Evolutionary conservation across 441 rosid genomes (phyloP), one percentile per base, ranked within the genome.

Genomic region (Corymbia calophylla): DNA sequence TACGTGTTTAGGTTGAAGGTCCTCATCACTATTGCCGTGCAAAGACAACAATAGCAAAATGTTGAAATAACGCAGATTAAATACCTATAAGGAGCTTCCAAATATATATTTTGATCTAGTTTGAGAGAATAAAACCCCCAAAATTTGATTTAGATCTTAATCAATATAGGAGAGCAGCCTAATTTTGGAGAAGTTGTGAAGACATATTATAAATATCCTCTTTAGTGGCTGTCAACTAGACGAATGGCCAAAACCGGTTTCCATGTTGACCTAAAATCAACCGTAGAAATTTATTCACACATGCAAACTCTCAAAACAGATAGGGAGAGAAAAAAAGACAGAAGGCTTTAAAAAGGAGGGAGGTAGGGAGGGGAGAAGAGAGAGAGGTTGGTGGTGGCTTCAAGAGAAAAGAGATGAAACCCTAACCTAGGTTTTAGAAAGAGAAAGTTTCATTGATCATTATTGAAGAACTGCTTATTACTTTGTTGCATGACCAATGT

Each of bases 91-190:
- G 9, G 64, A 58, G n/a, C n/a, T 58, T 29, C n/a, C 64, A 23
- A 58, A 58, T 58, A 27, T 58, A 10, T 58, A 25, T 58, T 58
- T 58, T 9, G 64, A 25, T 58, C 25, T 58, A 58, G 64, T 25
- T 58, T 0, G 1, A 58, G n/a, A 29, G 64, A 25, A 14, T 58
- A 10, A 58, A 25, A 13, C 14, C n/a, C 62, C 64, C 64, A 25
- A 58, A 58, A 58, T 6, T 9, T 58, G 64, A 9, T 13, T 8
- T 58, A 58, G 25, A 58, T 58, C 64, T 58, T 23, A 58, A 58
- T 58, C 0, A 58, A 0, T 0, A 1, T 12, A 58, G 4, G 11
- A 58, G 64, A 58, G 64, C 0, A 0, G n/a, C 29, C 10, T 58
- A 58, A 58, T 58, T 10, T 58, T 1, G 1, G 8, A 0, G 10